phyloP scores from a whole-genome alignment of 257 asterid species.

The Solanum medicagineum region DNA sequence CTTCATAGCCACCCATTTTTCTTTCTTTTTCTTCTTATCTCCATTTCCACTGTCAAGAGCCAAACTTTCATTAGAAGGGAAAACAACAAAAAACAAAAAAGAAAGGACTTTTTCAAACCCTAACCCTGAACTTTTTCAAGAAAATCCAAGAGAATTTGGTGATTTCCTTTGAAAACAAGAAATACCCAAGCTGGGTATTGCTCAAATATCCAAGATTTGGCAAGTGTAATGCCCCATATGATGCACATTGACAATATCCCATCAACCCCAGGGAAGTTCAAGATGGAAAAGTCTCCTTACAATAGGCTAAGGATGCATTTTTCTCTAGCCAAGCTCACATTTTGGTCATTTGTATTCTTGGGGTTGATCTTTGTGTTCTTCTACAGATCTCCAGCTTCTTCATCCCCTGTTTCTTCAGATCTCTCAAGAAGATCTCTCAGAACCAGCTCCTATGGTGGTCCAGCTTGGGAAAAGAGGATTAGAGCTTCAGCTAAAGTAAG shows the following conservation, averaged over 20 bases:
- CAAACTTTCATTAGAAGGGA: background rate
- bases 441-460: conserved; percentile 49
- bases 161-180: conserved; percentile 1
- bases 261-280: conserved; percentile 87
- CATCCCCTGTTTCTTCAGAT: conserved; percentile 48
- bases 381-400: conserved; percentile 60
- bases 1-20: conserved; percentile 7
- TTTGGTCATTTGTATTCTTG: conserved; percentile 79
- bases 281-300: conserved; percentile 85
- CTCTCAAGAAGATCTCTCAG: conserved; percentile 77
- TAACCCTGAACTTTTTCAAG: conserved; percentile 6
- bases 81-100: background rate
- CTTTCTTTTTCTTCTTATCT: background rate
- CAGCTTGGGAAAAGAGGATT: conserved; percentile 58
- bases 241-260: conserved; percentile 69
- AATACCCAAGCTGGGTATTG: conserved; percentile 7
- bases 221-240: conserved; percentile 23
- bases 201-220: conserved; percentile 11
- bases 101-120: conserved; percentile 11
- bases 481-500: conserved; percentile 72
- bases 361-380: conserved; percentile 72
- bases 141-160: background rate
- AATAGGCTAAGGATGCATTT: conserved; percentile 61
- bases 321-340: conserved; percentile 70
- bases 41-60: conserved; percentile 9